Conservation (phyloP, 192 early-diverging fungal genomes). For the Funneliformis mosseae region DNA sequence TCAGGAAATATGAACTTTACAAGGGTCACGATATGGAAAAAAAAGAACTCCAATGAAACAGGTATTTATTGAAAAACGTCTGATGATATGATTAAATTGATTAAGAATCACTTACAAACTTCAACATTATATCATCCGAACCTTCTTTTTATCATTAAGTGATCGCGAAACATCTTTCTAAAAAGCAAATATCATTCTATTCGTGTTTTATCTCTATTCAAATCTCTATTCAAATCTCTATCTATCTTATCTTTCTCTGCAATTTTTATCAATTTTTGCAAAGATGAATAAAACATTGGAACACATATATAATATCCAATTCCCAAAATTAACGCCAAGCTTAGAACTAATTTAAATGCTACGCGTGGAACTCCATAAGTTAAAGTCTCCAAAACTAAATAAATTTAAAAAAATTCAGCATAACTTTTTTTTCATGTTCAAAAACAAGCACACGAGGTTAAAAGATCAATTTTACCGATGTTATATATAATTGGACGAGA, state of each 20-base stretch:
- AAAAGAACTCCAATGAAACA: no score
- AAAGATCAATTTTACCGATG: slow-evolving; percentile 23
- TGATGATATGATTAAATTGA: no score
- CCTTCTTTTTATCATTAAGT: no score
- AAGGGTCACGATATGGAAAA: no score
- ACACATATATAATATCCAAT: slow-evolving; percentile 14
- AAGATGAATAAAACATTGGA: slow-evolving; percentile 6
- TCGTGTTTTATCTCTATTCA: background rate
- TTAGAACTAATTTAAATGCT: slow-evolving; percentile 21
- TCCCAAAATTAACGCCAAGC: background rate
- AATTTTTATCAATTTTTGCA: background rate
- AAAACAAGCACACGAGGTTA: background rate
- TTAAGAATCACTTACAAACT: no score
- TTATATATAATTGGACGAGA: slow-evolving; percentile 26
- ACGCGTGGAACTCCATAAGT: slow-evolving; percentile 17
- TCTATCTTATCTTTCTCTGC: no score
- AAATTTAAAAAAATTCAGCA: background rate
- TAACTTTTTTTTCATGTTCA: background rate
- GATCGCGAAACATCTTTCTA: no score
- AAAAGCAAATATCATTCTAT: background rate
- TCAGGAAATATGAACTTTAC: no score
- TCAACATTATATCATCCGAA: no score
- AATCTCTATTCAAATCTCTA: background rate
- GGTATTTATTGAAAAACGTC: no score
- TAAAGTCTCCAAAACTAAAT: slow-evolving; percentile 28